These are phyloP conservation scores for Phialophora tarda DNA, from an alignment of 2,329 filamentous ascomycete genomes.

Conservation along the genomic window DNA sequence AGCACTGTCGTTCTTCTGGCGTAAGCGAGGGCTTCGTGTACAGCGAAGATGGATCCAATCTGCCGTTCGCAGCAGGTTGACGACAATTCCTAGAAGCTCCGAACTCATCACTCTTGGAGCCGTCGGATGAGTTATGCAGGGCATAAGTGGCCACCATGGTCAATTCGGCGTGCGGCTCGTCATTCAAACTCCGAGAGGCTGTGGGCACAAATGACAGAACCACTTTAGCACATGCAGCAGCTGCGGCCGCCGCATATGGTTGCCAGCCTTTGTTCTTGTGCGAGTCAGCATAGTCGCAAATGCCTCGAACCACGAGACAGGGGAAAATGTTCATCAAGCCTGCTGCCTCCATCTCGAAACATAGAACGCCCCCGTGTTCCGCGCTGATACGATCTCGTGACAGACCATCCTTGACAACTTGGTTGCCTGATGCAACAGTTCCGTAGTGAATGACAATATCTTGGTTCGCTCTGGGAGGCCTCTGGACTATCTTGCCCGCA, in stretches of 20 bases:
- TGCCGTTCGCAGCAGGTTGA: background rate
- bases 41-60: background rate
- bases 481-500: too few species aligned
- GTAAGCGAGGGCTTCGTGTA: background rate
- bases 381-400: background rate
- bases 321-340: background rate
- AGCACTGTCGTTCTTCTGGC: background rate
- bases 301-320: background rate
- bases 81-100: too few species aligned
- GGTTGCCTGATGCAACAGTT: background rate
- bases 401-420: background rate
- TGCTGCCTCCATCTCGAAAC: background rate
- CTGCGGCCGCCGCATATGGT: background rate
- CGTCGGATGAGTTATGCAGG: too few species aligned
- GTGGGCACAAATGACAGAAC: background rate
- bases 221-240: background rate
- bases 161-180: background rate
- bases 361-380: background rate
- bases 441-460: background rate
- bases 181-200: background rate
- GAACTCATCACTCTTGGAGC: too few species aligned
- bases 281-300: background rate
- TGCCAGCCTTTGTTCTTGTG: background rate
- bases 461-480: too few species aligned
- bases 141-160: too few species aligned